A percentile compares a stretch with the other conserved stretches of the same genome.
Conservation (phyloP, 2,329 filamentous ascomycete species). For the Calycina marina region DNA sequence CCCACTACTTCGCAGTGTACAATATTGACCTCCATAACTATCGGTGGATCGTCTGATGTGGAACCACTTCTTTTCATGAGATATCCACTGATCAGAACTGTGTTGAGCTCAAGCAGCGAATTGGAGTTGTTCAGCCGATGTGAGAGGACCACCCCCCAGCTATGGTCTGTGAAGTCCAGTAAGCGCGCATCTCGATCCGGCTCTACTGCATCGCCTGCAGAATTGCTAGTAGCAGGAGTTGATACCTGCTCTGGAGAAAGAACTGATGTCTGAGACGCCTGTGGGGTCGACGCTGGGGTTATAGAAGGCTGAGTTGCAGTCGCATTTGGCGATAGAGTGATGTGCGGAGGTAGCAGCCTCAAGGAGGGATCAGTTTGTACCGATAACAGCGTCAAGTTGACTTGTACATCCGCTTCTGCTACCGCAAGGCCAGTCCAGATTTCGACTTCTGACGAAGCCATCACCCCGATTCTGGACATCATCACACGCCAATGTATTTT, state of each 20-base stretch:
- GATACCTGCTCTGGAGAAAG: conserved; percentile 42
- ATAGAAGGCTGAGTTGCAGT: conserved; percentile 28
- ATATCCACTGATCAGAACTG: conserved; percentile 48
- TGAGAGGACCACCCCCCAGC: conserved; percentile 57
- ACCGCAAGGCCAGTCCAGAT: conserved; percentile 40
- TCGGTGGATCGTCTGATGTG: conserved; percentile 40
- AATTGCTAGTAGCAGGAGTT: conserved; percentile 15
- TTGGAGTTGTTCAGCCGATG: conserved; percentile 49
- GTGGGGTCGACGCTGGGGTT: conserved; percentile 56
- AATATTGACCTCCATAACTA: conserved; percentile 49
- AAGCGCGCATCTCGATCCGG: conserved; percentile 53
- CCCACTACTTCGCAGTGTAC: conserved; percentile 33
- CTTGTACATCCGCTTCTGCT: conserved; percentile 32
- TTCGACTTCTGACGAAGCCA: conserved; percentile 51
- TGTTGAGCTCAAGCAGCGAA: conserved; percentile 37
- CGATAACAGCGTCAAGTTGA: conserved; percentile 44
- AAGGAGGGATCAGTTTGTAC: conserved; percentile 52
- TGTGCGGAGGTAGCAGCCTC: conserved; percentile 42
- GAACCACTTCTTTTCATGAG: conserved; percentile 47
- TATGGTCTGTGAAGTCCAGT: conserved; percentile 58
- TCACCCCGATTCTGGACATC: conserved; percentile 54
- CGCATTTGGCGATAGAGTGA: conserved; percentile 31
- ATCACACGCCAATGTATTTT: conserved; percentile 67
- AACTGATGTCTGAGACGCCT: conserved; percentile 30
- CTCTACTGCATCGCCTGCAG: conserved; percentile 29